These are phyloP conservation scores for Penicillium maclennaniae DNA, from an alignment of 495 filamentous ascomycete genomes.

Conservation along the genomic window DNA sequence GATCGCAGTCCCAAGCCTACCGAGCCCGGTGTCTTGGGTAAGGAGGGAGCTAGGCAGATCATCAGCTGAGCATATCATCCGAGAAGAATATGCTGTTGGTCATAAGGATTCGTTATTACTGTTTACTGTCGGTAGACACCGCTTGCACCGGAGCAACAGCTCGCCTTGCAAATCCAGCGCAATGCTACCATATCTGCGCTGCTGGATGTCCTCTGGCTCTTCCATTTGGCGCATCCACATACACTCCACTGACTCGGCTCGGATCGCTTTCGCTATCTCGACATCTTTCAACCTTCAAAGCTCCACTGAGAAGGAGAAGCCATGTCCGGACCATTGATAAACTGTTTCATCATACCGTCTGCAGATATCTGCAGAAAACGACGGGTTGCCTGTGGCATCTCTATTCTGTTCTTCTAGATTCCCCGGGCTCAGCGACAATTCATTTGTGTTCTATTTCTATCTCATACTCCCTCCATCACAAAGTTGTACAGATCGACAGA, in stretches of 20 bases:
- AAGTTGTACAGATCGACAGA: constrained; percentile 16
- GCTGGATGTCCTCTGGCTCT: neutral
- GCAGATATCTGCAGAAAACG: constrained; percentile 12
- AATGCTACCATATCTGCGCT: neutral
- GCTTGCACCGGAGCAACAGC: neutral
- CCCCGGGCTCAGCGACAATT: constrained; percentile 25
- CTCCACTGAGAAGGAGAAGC: neutral
- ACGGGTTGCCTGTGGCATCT: constrained; percentile 10
- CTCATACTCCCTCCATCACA: neutral
- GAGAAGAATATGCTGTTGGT: neutral
- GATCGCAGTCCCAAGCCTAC: constrained; percentile 91
- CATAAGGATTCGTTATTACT: neutral
- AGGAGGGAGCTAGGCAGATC: constrained; percentile 78
- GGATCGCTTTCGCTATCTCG: neutral
- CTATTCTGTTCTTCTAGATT: constrained; percentile 27
- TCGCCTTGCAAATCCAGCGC: neutral
- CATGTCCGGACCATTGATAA: constrained; percentile 1
- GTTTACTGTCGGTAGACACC: neutral
- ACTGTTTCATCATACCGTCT: constrained; percentile 2
- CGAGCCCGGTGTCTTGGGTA: constrained; percentile 88
- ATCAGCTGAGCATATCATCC: constrained; percentile 32
- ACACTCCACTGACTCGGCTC: neutral
- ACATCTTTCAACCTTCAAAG: neutral
- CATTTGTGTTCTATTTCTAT: constrained; percentile 4
- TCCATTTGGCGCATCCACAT: neutral